Evolutionary conservation across 257 asterid genomes (phyloP), one percentile per base, ranked within the genome.

Genomic region (Salvia rosmarinus): DNA sequence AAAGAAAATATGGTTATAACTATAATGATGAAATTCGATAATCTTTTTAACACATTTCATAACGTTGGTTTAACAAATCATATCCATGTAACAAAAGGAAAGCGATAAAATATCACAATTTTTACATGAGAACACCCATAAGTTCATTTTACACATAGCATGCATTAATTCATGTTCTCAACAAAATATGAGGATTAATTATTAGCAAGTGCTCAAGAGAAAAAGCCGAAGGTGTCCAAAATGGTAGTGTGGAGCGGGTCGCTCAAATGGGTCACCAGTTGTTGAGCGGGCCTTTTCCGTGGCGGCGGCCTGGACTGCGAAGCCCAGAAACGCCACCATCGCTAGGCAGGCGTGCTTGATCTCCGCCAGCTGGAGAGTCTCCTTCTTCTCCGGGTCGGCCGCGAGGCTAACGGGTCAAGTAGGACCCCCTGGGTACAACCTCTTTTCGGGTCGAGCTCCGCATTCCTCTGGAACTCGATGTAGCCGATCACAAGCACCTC

Each of bases 211-310:
- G 30, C 43, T 75, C 65, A 80, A 67, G 84, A 80, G 79, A 72
- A 80, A 67, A 80, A 42, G 50, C 98, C 97, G 21, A 90, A 89
- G 79, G 97, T 93, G 78, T 93, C 98, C 61, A 93, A 76, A 82
- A 93, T 88, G 81, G 97, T 93, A 3, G 98, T 93, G 96, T 93
- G 98, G 77, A 93, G 98, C 39, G 98, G 98, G 85, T 92, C 98
- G 63, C 98, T 90, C 93, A 92, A 79, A 51, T 93, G 98, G 84
- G 98, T 92, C 2, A 81, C 97, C 97, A 92, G 83, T 90, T 92
- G 90, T 90, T 92, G 21, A 92, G 95, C 42, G 98, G 98, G 23
- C 98, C 98, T 81, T 93, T 90, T 8, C 98, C 98, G 98, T 93
- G 57, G 96, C 95, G 3, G 95, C 96, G 4, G 98, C 98, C 72